Evolutionary conservation across 495 filamentous ascomycete species (phyloP).

Genomic region (Massariosphaeria phaeospora): DNA sequence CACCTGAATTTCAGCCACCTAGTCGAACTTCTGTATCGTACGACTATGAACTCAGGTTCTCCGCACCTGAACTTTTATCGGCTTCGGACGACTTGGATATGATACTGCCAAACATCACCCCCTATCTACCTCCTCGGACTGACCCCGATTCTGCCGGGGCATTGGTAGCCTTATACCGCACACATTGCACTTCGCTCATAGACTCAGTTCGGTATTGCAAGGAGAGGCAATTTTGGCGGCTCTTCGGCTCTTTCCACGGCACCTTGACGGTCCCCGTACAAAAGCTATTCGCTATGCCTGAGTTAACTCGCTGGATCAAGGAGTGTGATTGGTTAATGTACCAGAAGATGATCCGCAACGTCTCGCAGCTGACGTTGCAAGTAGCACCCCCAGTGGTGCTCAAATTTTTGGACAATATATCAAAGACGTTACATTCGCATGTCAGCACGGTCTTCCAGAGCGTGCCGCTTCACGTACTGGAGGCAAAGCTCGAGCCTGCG

Average conservation of each 20-base stretch:
- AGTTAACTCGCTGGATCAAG: constrained; percentile 85
- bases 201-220: constrained; percentile 94
- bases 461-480: constrained; percentile 74
- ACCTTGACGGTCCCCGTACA: constrained; percentile 96
- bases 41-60: constrained; percentile 62
- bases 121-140: constrained; percentile 67
- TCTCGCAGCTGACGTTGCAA: constrained; percentile 78
- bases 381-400: constrained; percentile 80
- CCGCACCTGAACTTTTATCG: constrained; percentile 47
- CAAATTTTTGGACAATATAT: constrained; percentile 77
- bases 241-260: constrained; percentile 93
- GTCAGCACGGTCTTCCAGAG: constrained; percentile 74
- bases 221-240: constrained; percentile 86
- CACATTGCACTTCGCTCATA: constrained; percentile 89
- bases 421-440: constrained; percentile 68
- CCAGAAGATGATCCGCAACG: constrained; percentile 88
- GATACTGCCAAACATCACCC: constrained; percentile 68
- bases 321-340: constrained; percentile 95
- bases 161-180: constrained; percentile 78
- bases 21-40: constrained; percentile 32
- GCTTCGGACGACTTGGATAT: constrained; percentile 56
- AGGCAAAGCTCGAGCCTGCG: constrained; percentile 81
- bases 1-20: constrained; percentile 21
- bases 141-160: constrained; percentile 79
- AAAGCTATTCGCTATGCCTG: constrained; percentile 78